These are phyloP conservation scores for Pleoardoris graminearum DNA, from an alignment of 2,329 filamentous ascomycete genomes.

Conservation along the genomic window DNA sequence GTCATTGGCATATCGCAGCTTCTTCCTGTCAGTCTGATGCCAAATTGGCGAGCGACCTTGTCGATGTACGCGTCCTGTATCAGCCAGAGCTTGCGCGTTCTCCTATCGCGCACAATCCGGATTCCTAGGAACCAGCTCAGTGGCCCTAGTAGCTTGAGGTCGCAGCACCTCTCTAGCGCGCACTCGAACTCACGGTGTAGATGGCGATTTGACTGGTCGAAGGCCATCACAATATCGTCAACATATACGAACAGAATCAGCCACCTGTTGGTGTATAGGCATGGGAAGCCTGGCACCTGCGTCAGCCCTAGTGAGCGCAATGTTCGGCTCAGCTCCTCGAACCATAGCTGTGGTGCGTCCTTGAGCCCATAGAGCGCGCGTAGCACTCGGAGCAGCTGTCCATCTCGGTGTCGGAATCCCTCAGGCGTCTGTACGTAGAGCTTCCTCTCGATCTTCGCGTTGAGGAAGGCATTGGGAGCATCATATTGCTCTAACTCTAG, in stretches of 20 bases:
- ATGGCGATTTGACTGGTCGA: neutral
- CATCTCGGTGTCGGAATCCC: slow-evolving; percentile 10
- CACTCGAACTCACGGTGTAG: slow-evolving; percentile 1
- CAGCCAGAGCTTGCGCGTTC: neutral
- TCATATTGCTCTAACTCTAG: neutral
- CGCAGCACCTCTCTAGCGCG: neutral
- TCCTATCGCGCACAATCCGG: neutral
- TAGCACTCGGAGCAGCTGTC: slow-evolving; percentile 10
- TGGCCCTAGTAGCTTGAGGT: neutral
- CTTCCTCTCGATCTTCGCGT: neutral
- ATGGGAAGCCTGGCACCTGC: slow-evolving; percentile 8
- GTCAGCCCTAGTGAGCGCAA: slow-evolving; percentile 14
- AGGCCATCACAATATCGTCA: slow-evolving; percentile 5
- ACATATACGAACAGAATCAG: slow-evolving; percentile 19
- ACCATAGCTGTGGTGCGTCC: slow-evolving; percentile 19
- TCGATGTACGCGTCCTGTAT: neutral
- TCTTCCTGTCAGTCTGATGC: too few relatives aligned
- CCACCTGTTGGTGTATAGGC: slow-evolving; percentile 11
- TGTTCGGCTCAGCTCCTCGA: slow-evolving; percentile 11
- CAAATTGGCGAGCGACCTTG: neutral
- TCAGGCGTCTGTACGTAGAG: slow-evolving; percentile 6
- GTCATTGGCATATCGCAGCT: neutral
- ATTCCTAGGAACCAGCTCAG: neutral
- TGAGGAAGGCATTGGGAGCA: neutral
- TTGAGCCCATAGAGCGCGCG: slow-evolving; percentile 23